Base-by-base conservation (phyloP, 2,329 filamentous ascomycete genomes). In the Cadophora malorum region DNA sequence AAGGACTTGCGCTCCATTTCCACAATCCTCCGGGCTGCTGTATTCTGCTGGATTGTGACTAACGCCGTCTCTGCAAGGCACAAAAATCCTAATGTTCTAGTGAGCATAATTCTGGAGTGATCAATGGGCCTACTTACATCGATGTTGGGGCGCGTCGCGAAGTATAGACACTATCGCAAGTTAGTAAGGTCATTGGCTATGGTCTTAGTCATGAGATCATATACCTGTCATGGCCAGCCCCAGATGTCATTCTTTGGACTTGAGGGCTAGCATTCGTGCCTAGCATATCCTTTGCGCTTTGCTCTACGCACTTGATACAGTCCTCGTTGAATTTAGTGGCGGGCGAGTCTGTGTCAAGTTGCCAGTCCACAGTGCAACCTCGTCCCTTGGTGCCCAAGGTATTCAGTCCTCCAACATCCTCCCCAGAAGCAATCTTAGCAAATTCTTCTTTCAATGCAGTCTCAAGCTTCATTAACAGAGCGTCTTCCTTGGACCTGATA, bases 41-140 rank as follows among this genome's bases (percentile, higher is more conserved):
- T 87, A 90, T 74, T 90, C 88, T 55, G 85, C 82, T 1, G 88
- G 88, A 73, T 90, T 85, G 75, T 90, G 88, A 73, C 86, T 89
- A 23, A 90, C 79, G 0, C 88, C 88, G 72, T 88, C 84, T 74
- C 82, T 84, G 70, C 86, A 90, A 4, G 88, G 87, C 21, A 90
- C 85, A 72, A 91, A 91, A 33, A 90, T 87, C 73, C 75, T 75
- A 58, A 21, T 12, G 14, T 45, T 50, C 64, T 19, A 65, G 58
- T 65, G 19, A 41, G 47, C 5, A 12, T 58, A 23, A 5, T 23
- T 45, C 4, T 28, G 4, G 12, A 16, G 23, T 21, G 35, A 10
- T 19, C 4, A 47, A 35, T 12, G 21, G 31, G 4, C 14, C 60
- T 19, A 69, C 73, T 70, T 67, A 75, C 88, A 91, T 90, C 53